Base-by-base conservation (phyloP, 495 filamentous ascomycete species). In the Penicillium taxi region DNA sequence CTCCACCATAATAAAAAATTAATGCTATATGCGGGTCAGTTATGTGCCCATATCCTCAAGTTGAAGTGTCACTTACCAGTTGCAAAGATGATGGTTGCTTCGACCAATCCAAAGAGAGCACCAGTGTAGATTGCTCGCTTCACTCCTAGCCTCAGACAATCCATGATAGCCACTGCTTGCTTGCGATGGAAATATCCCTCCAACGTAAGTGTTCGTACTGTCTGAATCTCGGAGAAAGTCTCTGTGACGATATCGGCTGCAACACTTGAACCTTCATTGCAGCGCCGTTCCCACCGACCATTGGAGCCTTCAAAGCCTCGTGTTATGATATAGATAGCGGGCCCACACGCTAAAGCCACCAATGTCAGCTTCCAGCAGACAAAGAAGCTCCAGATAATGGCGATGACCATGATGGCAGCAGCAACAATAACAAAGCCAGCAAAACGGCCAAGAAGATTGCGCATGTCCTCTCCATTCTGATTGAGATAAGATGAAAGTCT, bases 401-500 rank as follows among this genome's bases (percentile, higher is more conserved):
- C 73, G 12, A 82, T 73, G 1, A 63, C 23, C 11, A 82, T 72
- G 69, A 91, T 86, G 7, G 72, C 35, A 4, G 66, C 49, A 4
- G 80, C 75, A 4, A 84, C 74, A 9, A 88, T 71, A 0, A 81
- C 53, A 26, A 79, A 75, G 3, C 78, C 82, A 5, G 78, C 74
- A 50, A 93, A 95, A 26, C 82, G 75, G 7, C 84, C 81, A 2
- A 94, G 62, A 0, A 96, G 54, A 41, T 86, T 85, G 3, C 81
- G 72, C 73, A 89, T 89, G 49, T 94, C 85, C 57, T 96, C 91
- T 2, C 79, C 84, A 48, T 90, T 82, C 32, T 84, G 73, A 47
- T 91, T 85, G 3, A 96, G 72, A 33, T 75, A 82, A 35, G 83
- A 75, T 0, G 66, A 74, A 11, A 98, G 69, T 20, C 69, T 61